phyloP scores from a whole-genome alignment of 176 grass and related monocot genomes.

The Phyllostachys edulis region DNA sequence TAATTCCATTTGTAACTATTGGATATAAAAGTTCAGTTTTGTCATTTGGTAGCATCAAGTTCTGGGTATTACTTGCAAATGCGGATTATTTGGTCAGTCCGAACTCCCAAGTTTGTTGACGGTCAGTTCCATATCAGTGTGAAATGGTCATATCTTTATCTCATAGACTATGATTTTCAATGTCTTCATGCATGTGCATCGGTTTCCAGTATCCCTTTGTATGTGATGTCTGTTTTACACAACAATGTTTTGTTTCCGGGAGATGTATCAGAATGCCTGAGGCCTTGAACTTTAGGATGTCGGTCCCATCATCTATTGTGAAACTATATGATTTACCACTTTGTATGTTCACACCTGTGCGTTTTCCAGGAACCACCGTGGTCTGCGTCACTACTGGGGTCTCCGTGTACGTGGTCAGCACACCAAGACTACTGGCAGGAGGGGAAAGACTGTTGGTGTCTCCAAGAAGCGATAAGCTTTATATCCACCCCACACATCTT shows the following conservation, averaged over 20 bases:
- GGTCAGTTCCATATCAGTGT: not conserved
- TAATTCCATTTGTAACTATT: not conserved
- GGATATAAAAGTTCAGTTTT: not conserved
- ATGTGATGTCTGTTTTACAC: not conserved
- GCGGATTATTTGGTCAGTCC: not conserved
- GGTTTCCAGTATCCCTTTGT: not conserved
- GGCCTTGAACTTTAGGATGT: not conserved
- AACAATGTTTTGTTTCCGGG: not conserved
- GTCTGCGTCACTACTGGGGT: slow-evolving; percentile 95
- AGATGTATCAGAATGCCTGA: not conserved
- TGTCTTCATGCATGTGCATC: no score
- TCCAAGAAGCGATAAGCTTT: slow-evolving; percentile 87
- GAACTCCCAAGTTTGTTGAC: not conserved
- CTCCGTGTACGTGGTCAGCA: slow-evolving; percentile 92
- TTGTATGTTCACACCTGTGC: not conserved
- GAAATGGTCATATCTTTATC: not conserved
- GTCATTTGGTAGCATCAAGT: not conserved
- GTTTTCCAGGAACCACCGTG: slow-evolving; percentile 75
- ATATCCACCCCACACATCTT: not conserved
- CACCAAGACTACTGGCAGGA: slow-evolving; percentile 92
- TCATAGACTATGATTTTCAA: not conserved
- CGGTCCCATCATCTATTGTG: not conserved
- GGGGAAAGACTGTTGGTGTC: slow-evolving; percentile 97
- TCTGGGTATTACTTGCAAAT: not conserved
- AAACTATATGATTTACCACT: not conserved